Evolutionary conservation across 306 rosid genomes (phyloP).

Genomic region (Glycyrrhiza uralensis): DNA sequence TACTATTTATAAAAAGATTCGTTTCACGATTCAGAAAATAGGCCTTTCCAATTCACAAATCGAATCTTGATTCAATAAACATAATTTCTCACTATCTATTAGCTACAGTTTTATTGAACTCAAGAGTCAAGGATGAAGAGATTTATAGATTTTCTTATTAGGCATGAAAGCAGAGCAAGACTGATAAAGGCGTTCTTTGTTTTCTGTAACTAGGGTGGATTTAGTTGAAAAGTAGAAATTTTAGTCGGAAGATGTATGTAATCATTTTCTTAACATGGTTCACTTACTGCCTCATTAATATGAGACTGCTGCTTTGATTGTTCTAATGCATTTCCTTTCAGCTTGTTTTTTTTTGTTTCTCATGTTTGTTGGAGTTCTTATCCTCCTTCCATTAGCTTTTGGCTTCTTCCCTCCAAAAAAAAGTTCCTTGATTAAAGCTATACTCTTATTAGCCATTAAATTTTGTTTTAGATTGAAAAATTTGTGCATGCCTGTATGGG

Average conservation of each 20-base stretch:
- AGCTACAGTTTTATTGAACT: neutral
- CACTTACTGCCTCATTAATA: neutral
- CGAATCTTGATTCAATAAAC: too few relatives aligned
- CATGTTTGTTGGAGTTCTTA: neutral
- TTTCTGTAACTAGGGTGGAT: slow-evolving; percentile 2
- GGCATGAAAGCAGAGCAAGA: neutral
- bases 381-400: neutral
- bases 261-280: neutral
- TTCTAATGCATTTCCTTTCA: slow-evolving; percentile 11
- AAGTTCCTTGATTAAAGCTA: neutral
- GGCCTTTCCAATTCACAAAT: too few relatives aligned
- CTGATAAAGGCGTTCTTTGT: neutral
- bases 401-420: neutral
- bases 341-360: neutral
- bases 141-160: neutral
- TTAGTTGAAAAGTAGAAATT: neutral
- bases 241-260: neutral
- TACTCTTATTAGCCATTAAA: neutral
- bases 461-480: neutral
- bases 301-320: neutral
- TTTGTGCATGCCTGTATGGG: neutral
- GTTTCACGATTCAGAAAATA: too few relatives aligned
- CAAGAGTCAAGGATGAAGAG: neutral
- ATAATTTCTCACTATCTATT: neutral
- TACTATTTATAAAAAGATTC: too few relatives aligned